Conservation (phyloP, 176 grass and related monocot species). For the Musa troglodytarum region DNA sequence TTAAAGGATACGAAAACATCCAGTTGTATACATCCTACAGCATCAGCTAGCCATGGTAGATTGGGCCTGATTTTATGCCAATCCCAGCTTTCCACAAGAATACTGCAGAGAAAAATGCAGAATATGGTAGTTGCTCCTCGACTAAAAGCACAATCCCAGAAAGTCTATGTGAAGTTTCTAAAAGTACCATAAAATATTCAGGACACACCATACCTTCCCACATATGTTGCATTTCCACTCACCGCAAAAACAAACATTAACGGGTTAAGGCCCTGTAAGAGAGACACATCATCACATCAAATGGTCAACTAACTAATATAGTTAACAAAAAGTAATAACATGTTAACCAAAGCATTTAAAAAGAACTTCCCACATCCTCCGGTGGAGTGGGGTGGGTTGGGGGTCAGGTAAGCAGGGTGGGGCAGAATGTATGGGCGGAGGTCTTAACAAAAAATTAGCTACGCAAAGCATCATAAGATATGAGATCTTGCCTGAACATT, state of each 20-base stretch:
- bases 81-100: constrained; percentile 81
- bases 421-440: no score
- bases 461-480: neutral
- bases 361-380: neutral
- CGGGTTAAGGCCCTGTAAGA: constrained; percentile 74
- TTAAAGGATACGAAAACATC: constrained; percentile 92
- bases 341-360: neutral
- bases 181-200: neutral
- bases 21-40: constrained; percentile 78
- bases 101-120: constrained; percentile 47
- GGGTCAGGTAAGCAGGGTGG: no score
- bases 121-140: neutral
- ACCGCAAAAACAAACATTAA: constrained; percentile 94
- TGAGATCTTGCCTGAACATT: constrained; percentile 62
- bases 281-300: neutral
- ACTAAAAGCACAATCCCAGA: no score
- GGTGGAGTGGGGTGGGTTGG: no score
- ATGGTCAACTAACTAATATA: neutral
- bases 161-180: neutral
- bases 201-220: constrained; percentile 58
- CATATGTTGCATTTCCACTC: constrained; percentile 77
- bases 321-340: neutral
- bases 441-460: no score
- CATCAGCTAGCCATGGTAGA: constrained; percentile 91
- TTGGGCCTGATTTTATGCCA: constrained; percentile 77